Evolutionary conservation across 108 stramenopile species (phyloP).

Genomic region (Nannochloropsis gaditana): DNA sequence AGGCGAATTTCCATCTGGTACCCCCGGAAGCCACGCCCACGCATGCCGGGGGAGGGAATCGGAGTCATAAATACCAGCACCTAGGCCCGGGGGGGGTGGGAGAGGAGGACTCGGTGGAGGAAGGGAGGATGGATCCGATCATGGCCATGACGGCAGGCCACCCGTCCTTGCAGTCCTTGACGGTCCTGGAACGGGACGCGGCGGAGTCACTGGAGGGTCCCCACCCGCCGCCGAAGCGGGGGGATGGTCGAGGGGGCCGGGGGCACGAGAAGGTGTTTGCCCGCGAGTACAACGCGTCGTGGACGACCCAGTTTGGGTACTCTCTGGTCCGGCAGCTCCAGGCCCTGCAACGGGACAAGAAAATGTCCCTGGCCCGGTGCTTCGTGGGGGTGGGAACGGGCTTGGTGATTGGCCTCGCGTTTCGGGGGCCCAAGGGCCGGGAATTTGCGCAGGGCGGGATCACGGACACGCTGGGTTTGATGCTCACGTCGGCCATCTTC

Average conservation of each 20-base stretch:
- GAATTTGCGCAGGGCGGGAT: constrained; percentile 14
- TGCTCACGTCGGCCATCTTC: background rate
- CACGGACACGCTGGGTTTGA: background rate
- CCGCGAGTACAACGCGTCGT: background rate
- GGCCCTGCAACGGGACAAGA: background rate
- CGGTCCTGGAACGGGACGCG: background rate
- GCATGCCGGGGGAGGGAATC: background rate
- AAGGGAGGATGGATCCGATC: no score
- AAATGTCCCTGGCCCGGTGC: background rate
- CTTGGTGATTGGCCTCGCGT: constrained; percentile 6
- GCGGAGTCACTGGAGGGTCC: background rate
- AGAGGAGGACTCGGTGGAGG: background rate
- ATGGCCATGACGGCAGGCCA: background rate
- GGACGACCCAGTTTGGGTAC: background rate
- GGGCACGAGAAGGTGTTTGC: background rate
- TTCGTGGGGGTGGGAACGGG: background rate
- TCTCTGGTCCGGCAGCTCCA: background rate
- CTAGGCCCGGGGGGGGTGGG: background rate
- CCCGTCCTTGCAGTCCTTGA: background rate
- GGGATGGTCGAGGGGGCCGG: background rate
- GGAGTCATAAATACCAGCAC: no score
- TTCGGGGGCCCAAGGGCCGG: background rate
- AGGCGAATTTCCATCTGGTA: background rate
- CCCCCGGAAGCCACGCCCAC: background rate
- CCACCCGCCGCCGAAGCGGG: background rate